Conservation (phyloP, 1,284 basidiomycete genomes). For the Ustilago nuda region DNA sequence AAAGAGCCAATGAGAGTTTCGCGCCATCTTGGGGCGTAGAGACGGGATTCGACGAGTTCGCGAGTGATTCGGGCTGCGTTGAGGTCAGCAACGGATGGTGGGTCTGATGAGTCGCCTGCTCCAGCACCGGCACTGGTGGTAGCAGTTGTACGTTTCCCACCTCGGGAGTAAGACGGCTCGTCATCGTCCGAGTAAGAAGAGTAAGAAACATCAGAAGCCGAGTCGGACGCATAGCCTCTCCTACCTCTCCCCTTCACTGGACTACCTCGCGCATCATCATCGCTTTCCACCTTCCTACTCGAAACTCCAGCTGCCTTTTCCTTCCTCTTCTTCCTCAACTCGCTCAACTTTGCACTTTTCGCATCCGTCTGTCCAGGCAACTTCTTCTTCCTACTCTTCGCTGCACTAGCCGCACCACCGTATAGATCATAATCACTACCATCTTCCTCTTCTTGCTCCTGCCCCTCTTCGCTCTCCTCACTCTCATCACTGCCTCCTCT, state of each 20-base stretch:
- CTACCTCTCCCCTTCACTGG: not conserved
- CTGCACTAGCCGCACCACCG: constrained; percentile 76
- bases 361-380: constrained; percentile 54
- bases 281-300: constrained; percentile 15
- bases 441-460: constrained; percentile 76
- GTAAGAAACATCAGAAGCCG: constrained; percentile 15
- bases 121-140: not conserved
- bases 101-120: constrained; percentile 70
- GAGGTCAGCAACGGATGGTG: constrained; percentile 74
- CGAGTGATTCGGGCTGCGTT: constrained; percentile 76
- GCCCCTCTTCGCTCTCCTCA: constrained; percentile 78
- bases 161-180: constrained; percentile 16
- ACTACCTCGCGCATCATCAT: constrained; percentile 30
- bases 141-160: not conserved
- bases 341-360: constrained; percentile 56
- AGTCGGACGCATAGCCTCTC: constrained; percentile 13
- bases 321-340: constrained; percentile 53
- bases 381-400: constrained; percentile 86
- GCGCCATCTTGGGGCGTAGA: constrained; percentile 80
- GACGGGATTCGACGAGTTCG: constrained; percentile 76
- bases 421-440: constrained; percentile 74
- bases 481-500: constrained; percentile 72
- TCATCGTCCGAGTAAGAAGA: constrained; percentile 58
- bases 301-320: constrained; percentile 49
- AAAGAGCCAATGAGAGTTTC: constrained; percentile 79